Conservation (phyloP, 2,329 filamentous ascomycete species). For the Trichoderma sp. region DNA sequence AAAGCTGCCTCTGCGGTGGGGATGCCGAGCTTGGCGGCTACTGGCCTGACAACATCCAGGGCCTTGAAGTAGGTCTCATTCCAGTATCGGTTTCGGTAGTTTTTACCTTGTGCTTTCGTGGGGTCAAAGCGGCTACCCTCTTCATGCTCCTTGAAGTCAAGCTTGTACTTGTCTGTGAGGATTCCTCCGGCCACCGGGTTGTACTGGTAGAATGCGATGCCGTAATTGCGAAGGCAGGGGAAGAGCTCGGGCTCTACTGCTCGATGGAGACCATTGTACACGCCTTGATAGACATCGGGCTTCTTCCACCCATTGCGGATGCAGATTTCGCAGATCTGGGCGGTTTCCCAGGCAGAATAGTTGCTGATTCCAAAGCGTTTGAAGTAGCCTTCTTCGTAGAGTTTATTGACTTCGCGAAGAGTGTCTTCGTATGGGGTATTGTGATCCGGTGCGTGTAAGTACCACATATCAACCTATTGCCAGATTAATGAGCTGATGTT, state of each 20-base stretch:
- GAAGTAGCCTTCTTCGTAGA: slow-evolving; percentile 72
- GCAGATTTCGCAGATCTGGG: slow-evolving; percentile 68
- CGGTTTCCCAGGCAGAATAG: slow-evolving; percentile 73
- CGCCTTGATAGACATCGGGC: slow-evolving; percentile 72
- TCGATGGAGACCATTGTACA: slow-evolving; percentile 54
- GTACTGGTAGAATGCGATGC: slow-evolving; percentile 67
- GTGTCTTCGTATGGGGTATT: slow-evolving; percentile 66
- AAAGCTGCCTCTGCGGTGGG: slow-evolving; percentile 17
- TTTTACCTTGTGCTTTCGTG: not conserved
- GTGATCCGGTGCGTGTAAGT: slow-evolving; percentile 53
- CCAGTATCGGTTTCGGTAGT: slow-evolving; percentile 20
- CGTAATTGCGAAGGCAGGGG: slow-evolving; percentile 63
- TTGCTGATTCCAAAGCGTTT: slow-evolving; percentile 68
- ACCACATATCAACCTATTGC: slow-evolving; percentile 25
- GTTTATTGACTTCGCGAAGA: slow-evolving; percentile 62
- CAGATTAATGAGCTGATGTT: not conserved
- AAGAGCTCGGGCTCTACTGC: slow-evolving; percentile 66
- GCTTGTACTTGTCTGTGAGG: slow-evolving; percentile 58
- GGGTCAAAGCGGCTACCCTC: slow-evolving; percentile 21
- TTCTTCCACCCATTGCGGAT: slow-evolving; percentile 65
- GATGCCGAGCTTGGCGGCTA: slow-evolving; percentile 12
- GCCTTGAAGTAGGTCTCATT: slow-evolving; percentile 21
- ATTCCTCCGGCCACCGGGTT: slow-evolving; percentile 71
- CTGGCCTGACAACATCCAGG: slow-evolving; percentile 12
- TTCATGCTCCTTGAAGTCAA: not conserved